These are phyloP conservation scores for Penicillium soppii DNA, from an alignment of 495 filamentous ascomycete genomes.

Conservation along the genomic window DNA sequence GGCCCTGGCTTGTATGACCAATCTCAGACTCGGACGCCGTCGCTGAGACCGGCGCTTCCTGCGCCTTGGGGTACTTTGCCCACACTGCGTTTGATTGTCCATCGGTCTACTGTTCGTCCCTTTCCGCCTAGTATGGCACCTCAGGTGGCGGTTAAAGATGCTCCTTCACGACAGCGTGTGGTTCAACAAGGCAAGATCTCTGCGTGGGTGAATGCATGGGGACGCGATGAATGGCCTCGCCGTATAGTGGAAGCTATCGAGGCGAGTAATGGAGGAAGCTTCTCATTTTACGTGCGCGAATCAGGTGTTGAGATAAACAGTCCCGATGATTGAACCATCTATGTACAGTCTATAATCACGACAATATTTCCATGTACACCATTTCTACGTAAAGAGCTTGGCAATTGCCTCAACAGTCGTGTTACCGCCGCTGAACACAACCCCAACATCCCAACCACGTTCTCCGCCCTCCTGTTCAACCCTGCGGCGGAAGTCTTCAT, in stretches of 20 bases:
- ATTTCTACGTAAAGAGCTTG: constrained; percentile 35
- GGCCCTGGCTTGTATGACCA: constrained; percentile 36
- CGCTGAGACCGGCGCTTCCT: constrained; percentile 43
- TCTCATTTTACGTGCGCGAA: constrained; percentile 26
- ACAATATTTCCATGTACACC: background rate
- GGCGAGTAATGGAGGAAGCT: constrained; percentile 29
- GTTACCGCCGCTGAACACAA: constrained; percentile 91
- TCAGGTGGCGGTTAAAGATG: constrained; percentile 55
- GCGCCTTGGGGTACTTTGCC: constrained; percentile 49
- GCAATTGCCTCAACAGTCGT: constrained; percentile 74
- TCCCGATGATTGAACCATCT: constrained; percentile 5
- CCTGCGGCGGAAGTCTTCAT: constrained; percentile 74
- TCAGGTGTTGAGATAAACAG: constrained; percentile 19
- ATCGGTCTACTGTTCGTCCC: constrained; percentile 41
- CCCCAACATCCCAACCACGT: constrained; percentile 80
- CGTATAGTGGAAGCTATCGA: constrained; percentile 33
- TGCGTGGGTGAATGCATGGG: constrained; percentile 48
- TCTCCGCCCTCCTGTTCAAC: constrained; percentile 70
- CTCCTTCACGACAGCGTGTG: constrained; percentile 39
- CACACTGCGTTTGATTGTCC: constrained; percentile 45
- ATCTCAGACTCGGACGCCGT: constrained; percentile 30
- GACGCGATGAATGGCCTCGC: constrained; percentile 42
- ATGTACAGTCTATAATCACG: background rate
- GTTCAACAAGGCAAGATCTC: constrained; percentile 41
- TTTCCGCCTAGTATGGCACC: constrained; percentile 56